These are phyloP conservation scores for Lanmaoa rubissima DNA, from an alignment of 768 basidiomycete species.

Conservation along the genomic window DNA sequence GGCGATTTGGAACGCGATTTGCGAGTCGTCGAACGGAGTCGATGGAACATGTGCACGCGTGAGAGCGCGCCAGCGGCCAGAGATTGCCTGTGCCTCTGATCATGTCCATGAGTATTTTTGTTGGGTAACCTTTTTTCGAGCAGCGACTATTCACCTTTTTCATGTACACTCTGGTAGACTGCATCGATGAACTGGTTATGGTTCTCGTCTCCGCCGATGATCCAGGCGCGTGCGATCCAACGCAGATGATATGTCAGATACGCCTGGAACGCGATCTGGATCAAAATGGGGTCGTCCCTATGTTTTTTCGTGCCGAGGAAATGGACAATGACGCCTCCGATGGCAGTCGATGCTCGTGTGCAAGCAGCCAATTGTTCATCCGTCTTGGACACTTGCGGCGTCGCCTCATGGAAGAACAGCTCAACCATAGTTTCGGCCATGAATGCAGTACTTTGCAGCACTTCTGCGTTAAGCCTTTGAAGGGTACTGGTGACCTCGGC, in stretches of 20 bases:
- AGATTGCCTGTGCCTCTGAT: constrained; percentile 43
- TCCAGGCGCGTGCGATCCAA: constrained; percentile 31
- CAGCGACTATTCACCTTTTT: constrained; percentile 30
- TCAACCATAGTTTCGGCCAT: constrained; percentile 50
- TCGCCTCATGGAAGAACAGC: constrained; percentile 30
- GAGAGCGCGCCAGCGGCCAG: constrained; percentile 45
- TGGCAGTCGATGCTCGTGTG: constrained; percentile 18
- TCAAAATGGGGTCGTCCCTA: constrained; percentile 34
- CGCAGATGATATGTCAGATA: constrained; percentile 26
- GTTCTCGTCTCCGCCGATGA: constrained; percentile 27
- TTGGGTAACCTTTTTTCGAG: not conserved
- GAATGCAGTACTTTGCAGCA: constrained; percentile 46
- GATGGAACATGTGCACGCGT: constrained; percentile 34
- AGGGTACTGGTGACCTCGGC: constrained; percentile 46
- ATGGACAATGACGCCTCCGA: constrained; percentile 26
- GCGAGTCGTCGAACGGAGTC: constrained; percentile 20
- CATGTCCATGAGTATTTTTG: not conserved
- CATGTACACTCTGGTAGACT: constrained; percentile 36
- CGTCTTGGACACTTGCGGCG: constrained; percentile 7
- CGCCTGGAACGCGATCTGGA: constrained; percentile 38
- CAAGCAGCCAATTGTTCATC: constrained; percentile 25
- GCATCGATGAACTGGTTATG: constrained; percentile 22
- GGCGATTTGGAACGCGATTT: constrained; percentile 24
- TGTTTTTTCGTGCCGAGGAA: constrained; percentile 31
- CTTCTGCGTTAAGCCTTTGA: constrained; percentile 45